Conservation (phyloP, 805 yeast species). For the Schizosaccharomyces cryophilus region DNA sequence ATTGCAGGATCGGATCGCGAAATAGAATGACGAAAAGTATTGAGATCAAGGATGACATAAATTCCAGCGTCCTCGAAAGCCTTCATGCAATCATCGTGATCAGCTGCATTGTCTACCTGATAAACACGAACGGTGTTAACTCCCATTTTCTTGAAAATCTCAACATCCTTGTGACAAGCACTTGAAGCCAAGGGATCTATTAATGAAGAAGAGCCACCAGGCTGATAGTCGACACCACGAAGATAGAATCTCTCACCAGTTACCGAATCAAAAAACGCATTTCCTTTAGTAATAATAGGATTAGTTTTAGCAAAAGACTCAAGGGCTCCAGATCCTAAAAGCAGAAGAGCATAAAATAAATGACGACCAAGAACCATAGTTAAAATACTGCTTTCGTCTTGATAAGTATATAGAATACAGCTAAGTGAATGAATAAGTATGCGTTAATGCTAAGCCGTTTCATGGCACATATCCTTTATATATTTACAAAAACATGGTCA, state of each 20-base stretch:
- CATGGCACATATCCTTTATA: too few species aligned
- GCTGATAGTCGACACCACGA: slow-evolving; percentile 84
- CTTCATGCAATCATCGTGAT: slow-evolving; percentile 82
- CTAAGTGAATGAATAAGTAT: too few species aligned
- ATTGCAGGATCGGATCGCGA: slow-evolving; percentile 90
- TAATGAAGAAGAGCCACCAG: slow-evolving; percentile 76
- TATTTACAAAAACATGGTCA: not conserved
- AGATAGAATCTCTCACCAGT: slow-evolving; percentile 57
- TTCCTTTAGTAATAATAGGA: slow-evolving; percentile 46
- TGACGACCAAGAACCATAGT: too few species aligned
- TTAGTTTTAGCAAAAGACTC: slow-evolving; percentile 10
- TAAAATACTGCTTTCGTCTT: too few species aligned
- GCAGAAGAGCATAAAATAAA: not conserved
- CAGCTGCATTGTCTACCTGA: slow-evolving; percentile 54
- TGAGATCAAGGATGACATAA: slow-evolving; percentile 74
- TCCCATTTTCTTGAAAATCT: slow-evolving; percentile 58
- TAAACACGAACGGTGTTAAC: slow-evolving; percentile 73
- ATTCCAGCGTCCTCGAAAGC: slow-evolving; percentile 77
- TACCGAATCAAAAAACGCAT: slow-evolving; percentile 49
- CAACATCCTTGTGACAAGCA: slow-evolving; percentile 60
- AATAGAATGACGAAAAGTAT: slow-evolving; percentile 68
- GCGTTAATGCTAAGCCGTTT: too few species aligned
- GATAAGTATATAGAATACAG: too few species aligned
- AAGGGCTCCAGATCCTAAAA: not conserved
- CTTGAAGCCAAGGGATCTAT: slow-evolving; percentile 60